Conservation (phyloP, 352 stramenopile species). For the Pythium graminicola region DNA sequence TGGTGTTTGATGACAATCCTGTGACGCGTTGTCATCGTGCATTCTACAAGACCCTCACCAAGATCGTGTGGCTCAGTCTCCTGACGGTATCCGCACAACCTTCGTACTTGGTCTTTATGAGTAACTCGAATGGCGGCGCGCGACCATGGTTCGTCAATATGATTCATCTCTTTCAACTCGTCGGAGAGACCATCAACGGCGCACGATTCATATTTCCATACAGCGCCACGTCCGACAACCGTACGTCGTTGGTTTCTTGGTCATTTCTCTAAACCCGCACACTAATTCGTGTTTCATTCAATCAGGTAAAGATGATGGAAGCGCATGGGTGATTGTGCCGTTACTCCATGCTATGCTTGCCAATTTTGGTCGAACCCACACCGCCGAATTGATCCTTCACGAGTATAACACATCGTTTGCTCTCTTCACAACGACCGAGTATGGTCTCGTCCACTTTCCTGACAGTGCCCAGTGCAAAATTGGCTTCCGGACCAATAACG, state of each 20-base stretch:
- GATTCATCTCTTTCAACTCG: slow-evolving; percentile 17
- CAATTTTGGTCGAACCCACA: slow-evolving; percentile 14
- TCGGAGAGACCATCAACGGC: slow-evolving; percentile 25
- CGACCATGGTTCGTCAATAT: slow-evolving; percentile 25
- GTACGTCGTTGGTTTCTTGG: slow-evolving; percentile 10
- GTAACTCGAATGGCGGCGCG: slow-evolving; percentile 28
- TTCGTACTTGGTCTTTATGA: slow-evolving; percentile 31
- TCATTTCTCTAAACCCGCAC: too few relatives aligned
- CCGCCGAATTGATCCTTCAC: slow-evolving; percentile 17
- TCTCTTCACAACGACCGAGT: slow-evolving; percentile 25
- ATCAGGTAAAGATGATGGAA: slow-evolving; percentile 29
- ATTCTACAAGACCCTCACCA: slow-evolving; percentile 32
- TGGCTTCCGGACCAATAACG: slow-evolving; percentile 24
- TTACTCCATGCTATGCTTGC: slow-evolving; percentile 25
- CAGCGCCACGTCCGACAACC: slow-evolving; percentile 6
- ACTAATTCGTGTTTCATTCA: neutral
- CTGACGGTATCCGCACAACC: slow-evolving; percentile 18
- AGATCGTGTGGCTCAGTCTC: slow-evolving; percentile 28
- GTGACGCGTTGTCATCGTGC: slow-evolving; percentile 30
- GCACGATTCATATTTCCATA: slow-evolving; percentile 21
- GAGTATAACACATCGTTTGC: slow-evolving; percentile 29
- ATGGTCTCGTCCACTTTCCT: slow-evolving; percentile 27
- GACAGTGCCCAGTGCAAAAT: slow-evolving; percentile 27
- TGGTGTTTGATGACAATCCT: slow-evolving; percentile 27
- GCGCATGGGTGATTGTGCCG: slow-evolving; percentile 27